Conservation (phyloP, 441 rosid genomes). For the Euphorbia celastroides region DNA sequence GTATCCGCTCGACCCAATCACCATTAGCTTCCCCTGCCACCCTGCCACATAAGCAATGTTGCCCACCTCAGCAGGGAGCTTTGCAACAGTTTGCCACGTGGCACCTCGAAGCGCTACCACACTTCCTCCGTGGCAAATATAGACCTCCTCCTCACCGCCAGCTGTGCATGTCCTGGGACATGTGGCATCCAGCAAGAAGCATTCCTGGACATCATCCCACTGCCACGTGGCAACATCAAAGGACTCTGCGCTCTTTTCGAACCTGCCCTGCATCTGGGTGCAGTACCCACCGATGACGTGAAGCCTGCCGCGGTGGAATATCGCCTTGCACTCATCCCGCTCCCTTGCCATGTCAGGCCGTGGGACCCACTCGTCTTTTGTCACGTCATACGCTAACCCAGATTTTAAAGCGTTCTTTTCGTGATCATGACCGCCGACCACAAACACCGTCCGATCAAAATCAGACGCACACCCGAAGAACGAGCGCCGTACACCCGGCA, state of each 20-base stretch:
- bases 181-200: conserved; percentile 20
- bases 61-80: conserved; percentile 42
- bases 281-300: conserved; percentile 59
- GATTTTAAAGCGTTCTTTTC: conserved; percentile 60
- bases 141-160: conserved; percentile 19
- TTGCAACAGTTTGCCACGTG: conserved; percentile 40
- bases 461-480: conserved; percentile 67
- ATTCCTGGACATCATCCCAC: conserved; percentile 38
- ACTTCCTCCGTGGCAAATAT: conserved; percentile 32
- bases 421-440: conserved; percentile 67
- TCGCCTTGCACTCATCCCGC: conserved; percentile 59
- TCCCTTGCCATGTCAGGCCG: conserved; percentile 63
- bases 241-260: conserved; percentile 36
- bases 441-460: conserved; percentile 42
- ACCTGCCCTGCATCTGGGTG: conserved; percentile 59
- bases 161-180: conserved; percentile 33
- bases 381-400: conserved; percentile 47
- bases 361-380: conserved; percentile 38
- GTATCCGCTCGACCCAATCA: conserved; percentile 41
- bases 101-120: conserved; percentile 17
- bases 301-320: conserved; percentile 52
- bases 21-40: conserved; percentile 38
- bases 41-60: conserved; percentile 25
- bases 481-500: conserved; percentile 55
- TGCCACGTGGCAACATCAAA: conserved; percentile 36